A percentile compares a stretch with the other conserved stretches of the same genome.
These are phyloP conservation scores for Phytophthora pisi DNA, from an alignment of 352 stramenopile species.

Conservation along the genomic window DNA sequence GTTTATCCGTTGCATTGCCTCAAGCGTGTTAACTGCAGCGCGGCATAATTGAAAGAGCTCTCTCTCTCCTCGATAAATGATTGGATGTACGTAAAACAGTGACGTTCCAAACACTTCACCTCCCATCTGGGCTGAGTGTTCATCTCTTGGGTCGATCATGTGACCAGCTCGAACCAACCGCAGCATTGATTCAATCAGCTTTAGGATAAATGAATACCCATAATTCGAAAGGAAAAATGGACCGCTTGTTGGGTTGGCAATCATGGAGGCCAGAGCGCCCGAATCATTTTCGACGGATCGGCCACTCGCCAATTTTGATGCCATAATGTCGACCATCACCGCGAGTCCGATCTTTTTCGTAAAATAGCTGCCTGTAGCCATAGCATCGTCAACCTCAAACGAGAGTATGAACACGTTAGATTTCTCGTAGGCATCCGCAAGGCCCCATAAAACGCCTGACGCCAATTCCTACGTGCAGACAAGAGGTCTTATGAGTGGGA, in stretches of 20 bases:
- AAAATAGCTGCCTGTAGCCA: constrained; percentile 8
- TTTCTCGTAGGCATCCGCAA: constrained; percentile 28
- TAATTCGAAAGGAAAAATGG: constrained; percentile 21
- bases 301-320: constrained; percentile 13
- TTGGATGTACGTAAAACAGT: constrained; percentile 20
- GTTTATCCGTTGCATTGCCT: constrained; percentile 13
- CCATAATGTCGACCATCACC: constrained; percentile 24
- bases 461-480: constrained; percentile 16
- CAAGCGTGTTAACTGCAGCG: constrained; percentile 12
- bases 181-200: constrained; percentile 19
- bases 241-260: constrained; percentile 10
- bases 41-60: constrained; percentile 25
- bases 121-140: neutral
- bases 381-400: constrained; percentile 28
- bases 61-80: constrained; percentile 11
- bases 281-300: constrained; percentile 22
- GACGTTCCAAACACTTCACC: constrained; percentile 13
- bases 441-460: constrained; percentile 29
- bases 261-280: constrained; percentile 18
- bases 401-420: constrained; percentile 20
- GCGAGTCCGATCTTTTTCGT: constrained; percentile 24
- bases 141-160: neutral
- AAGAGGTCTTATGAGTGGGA: neutral
- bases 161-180: constrained; percentile 6
- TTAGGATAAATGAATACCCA: constrained; percentile 28